Evolutionary conservation across 1,284 basidiomycete species (phyloP), one percentile per base, ranked within the genome.

Genomic region (Salmacisia buchloeana): DNA sequence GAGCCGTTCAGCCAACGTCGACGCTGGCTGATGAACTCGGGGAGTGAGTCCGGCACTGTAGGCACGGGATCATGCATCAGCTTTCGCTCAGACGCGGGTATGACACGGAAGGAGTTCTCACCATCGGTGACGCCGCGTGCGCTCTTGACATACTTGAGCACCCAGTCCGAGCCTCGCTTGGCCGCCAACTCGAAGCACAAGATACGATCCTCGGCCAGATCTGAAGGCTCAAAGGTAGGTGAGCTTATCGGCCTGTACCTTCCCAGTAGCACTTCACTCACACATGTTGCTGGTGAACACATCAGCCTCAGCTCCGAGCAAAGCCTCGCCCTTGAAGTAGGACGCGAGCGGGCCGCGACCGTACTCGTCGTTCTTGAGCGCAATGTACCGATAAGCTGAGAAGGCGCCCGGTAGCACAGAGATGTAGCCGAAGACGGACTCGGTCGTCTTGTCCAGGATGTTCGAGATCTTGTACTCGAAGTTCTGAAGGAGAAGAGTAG

Each of bases 301-400:
- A 76, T 96, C 91, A 0, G 93, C 92, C 73, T 96, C 91, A 25
- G 88, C 86, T 7, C 92, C 92, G 70, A 92, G 88, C 56, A 97
- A 81, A 35, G 91, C 86, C 80, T 99, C 96, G 31, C 96, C 94
- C 79, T 96, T 93, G 84, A 98, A 98, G 81, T 98, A 99, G 0
- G 90, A 92, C 0, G 91, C 89, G 0, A 99, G 82, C 0, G 96
- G 96, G 0, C 94, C 96, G 23, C 85, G 83, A 0, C 93, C 94
- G 39, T 86, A 83, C 63, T 88, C 86, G 79, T 94, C 86, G 74
- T 99, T 97, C 80, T 92, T 88, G 57, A 96, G 80, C 0, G 92
- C 92, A 68, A 92, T 91, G 76, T 91, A 94, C 58, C 89, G 83
- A 61, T 85, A 80, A 2, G 83, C 83, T 83, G 38, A 67, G 46